Conservation (phyloP, 2,329 filamentous ascomycete genomes). For the Aspergillus ibericus region DNA sequence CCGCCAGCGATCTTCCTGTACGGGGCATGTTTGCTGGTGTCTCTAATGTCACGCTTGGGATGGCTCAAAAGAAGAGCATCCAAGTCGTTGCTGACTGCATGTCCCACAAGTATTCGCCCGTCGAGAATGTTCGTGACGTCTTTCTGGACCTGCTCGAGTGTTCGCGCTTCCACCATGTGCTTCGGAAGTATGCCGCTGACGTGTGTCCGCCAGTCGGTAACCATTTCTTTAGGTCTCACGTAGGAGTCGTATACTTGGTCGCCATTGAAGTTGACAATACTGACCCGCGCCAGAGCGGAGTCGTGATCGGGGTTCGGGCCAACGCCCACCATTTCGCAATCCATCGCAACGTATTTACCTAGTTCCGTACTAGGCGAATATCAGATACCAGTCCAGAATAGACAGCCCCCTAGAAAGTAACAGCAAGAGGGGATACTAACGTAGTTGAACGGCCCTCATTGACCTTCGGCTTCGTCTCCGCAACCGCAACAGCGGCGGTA, state of each 20-base stretch:
- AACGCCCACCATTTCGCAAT: conserved; percentile 98
- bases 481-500: conserved; percentile 51
- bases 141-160: conserved; percentile 74
- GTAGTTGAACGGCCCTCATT: conserved; percentile 62
- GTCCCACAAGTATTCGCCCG: conserved; percentile 74
- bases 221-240: conserved; percentile 72
- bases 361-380: conserved; percentile 59
- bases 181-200: conserved; percentile 78
- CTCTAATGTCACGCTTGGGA: conserved; percentile 73
- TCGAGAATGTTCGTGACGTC: conserved; percentile 69
- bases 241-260: conserved; percentile 92
- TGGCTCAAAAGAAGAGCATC: conserved; percentile 75
- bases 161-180: conserved; percentile 68
- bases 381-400: conserved; percentile 13
- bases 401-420: background rate
- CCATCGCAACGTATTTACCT: conserved; percentile 88
- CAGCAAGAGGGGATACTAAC: conserved; percentile 32
- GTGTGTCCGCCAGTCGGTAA: conserved; percentile 86
- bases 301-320: conserved; percentile 61
- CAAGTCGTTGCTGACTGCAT: conserved; percentile 78
- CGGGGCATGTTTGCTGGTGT: conserved; percentile 75
- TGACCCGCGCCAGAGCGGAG: conserved; percentile 81
- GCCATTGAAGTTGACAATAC: conserved; percentile 90
- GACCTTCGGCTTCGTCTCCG: conserved; percentile 53
- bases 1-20: conserved; percentile 64